Base-by-base conservation (phyloP, 2,329 filamentous ascomycete genomes). In the Dactylella cylindrospora region DNA sequence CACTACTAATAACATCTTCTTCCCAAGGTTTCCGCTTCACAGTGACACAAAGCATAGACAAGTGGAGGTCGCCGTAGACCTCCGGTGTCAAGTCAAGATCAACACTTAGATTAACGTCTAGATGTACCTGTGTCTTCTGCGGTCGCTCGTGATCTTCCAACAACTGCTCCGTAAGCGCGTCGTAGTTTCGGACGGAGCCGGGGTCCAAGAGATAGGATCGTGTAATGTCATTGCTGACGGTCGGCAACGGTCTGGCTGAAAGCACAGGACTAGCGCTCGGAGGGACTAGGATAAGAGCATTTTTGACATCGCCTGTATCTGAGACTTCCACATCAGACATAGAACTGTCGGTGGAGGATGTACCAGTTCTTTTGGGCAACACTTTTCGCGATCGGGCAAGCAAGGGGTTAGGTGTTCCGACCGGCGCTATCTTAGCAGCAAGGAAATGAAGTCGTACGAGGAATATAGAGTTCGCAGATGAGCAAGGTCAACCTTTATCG, bases 81-180 rank as follows among this genome's bases (percentile, higher is more conserved):
- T 51, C 52, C 6, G 59, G 59, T 8, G 52, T 46, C 13, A 64
- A 36, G 41, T 64, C 59, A 5, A 64, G 20, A 25, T 64, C 59
- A 5, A 64, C 39, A 15, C 51, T 46, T 12, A 64, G 46, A 28
- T 64, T 64, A 9, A 64, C 43, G 33, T 64, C 59, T 7, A 64
- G 8, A 26, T 57, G 59, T 1, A 64, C 35, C 17, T 52, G 50
- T n/a, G 59, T 64, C 25, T 43, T 57, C 19, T 51, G 41, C 19
- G 57, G 57, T 17, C 57, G 39, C 28, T 62, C 29, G 17, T 62
- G 49, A 28, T 62, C 57, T 12, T 62, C 57, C n/a, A 62, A 49
- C 5, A 62, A 26, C 19, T 62, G 57, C 17, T 62, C 57, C 17
- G 44, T 50, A 12, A 62, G 29, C 15, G 49, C 35, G 25, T 49